Evolutionary conservation across 306 rosid species (phyloP), one percentile per base, ranked within the genome.

Genomic region (Vigna nakashimae): DNA sequence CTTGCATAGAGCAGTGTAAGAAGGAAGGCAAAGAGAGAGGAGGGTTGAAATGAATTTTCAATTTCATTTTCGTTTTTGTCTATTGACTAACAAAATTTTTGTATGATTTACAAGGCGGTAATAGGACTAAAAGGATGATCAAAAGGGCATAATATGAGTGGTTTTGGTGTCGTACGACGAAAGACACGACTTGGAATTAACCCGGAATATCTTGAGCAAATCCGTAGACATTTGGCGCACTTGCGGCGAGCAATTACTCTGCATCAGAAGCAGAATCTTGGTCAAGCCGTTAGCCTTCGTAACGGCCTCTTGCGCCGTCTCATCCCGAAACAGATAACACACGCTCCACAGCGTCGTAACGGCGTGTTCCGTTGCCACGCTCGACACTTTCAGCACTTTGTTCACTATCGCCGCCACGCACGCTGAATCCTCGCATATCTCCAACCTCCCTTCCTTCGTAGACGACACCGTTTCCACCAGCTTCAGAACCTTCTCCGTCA

Each of bases 71-170:
- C 1, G 7, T 58, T 30, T 87, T 71, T 65, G 11, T 71, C 88
- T 84, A 82, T 82, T 84, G 38, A 53, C 92, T 90, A 82, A 84
- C 91, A 94, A 94, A 90, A 89, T 45, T 85, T 85, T 16, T 32
- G 50, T 82, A 80, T 85, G 79, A 85, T 92, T 86, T 93, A 89
- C 98, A 86, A 65, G 9, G 7, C 50, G 42, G 60, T 13, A n/a
- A n/a, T 58, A 28, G 18, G 30, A 55, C 0, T 28, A 14, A 45
- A 7, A 2, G 11, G 56, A 1, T 11, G 15, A 79, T 88, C 83
- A 95, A 69, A 92, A 95, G 14, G 99, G 99, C 98, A 90, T 95
- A 65, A 95, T 92, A 70, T 95, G 99, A 9, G 98, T 89, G 18
- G 97, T 91, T 56, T 95, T 89, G 0, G 98, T 95, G 9, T 91